These are phyloP conservation scores for Xylaria sp. DNA, from an alignment of 2,329 filamentous ascomycete species.

Conservation along the genomic window DNA sequence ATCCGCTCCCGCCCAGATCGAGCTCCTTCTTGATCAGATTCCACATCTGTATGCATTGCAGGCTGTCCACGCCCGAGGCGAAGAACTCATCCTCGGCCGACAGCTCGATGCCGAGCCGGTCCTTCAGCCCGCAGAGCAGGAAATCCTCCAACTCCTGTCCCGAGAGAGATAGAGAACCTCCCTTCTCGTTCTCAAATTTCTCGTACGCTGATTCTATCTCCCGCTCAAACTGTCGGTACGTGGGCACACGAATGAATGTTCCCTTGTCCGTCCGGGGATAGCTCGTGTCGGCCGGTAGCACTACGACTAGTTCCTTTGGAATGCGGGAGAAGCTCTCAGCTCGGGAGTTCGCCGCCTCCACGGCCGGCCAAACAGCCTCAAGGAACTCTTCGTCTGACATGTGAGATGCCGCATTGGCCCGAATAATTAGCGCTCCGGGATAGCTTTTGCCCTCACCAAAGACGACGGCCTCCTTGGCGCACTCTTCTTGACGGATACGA, in stretches of 20 bases:
- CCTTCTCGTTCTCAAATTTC: slow-evolving; percentile 40
- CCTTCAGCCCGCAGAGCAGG: slow-evolving; percentile 31
- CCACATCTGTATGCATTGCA: slow-evolving; percentile 45
- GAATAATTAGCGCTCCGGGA: slow-evolving; percentile 65
- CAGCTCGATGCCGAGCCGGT: slow-evolving; percentile 35
- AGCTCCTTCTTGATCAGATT: slow-evolving; percentile 44
- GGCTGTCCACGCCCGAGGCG: slow-evolving; percentile 45
- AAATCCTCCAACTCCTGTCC: slow-evolving; percentile 32
- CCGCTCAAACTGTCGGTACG: slow-evolving; percentile 60
- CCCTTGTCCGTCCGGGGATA: slow-evolving; percentile 68
- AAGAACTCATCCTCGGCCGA: slow-evolving; percentile 47
- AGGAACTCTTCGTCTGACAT: slow-evolving; percentile 60
- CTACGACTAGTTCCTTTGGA: slow-evolving; percentile 62
- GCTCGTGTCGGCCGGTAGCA: slow-evolving; percentile 57
- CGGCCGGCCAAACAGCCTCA: slow-evolving; percentile 59
- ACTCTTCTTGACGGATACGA: slow-evolving; percentile 61
- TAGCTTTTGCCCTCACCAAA: slow-evolving; percentile 65
- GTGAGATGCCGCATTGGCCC: slow-evolving; percentile 56
- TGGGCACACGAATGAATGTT: slow-evolving; percentile 64
- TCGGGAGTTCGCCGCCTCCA: slow-evolving; percentile 62
- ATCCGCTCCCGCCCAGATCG: slow-evolving; percentile 40
- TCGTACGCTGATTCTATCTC: slow-evolving; percentile 60
- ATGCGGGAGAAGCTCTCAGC: slow-evolving; percentile 65
- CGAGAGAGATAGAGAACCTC: slow-evolving; percentile 24
- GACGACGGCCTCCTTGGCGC: slow-evolving; percentile 66